These are phyloP conservation scores for Tilletia setariae DNA, from an alignment of 1,284 basidiomycete species.

Conservation along the genomic window DNA sequence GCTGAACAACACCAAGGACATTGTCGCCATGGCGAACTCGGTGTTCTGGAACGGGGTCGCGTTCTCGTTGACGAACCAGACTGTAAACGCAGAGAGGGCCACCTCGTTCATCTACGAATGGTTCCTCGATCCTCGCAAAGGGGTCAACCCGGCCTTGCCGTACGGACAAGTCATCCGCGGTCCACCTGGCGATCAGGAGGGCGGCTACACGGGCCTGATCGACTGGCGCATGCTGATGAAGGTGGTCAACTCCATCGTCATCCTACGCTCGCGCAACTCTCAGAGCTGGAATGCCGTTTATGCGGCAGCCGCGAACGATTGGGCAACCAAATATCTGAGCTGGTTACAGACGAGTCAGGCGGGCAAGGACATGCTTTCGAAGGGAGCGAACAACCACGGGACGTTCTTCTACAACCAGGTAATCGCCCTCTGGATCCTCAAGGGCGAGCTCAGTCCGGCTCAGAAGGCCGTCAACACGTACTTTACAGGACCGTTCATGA, in stretches of 20 bases:
- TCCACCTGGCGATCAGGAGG: constrained; percentile 60
- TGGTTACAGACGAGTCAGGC: constrained; percentile 64
- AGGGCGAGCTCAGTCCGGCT: constrained; percentile 59
- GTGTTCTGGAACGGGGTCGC: constrained; percentile 66
- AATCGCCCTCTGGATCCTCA: constrained; percentile 60
- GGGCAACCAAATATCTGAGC: constrained; percentile 61
- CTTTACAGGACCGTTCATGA: constrained; percentile 59
- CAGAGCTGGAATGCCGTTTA: constrained; percentile 63
- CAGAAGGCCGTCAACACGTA: constrained; percentile 56
- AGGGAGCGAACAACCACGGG: constrained; percentile 65
- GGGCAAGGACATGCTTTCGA: constrained; percentile 59
- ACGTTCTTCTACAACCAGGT: constrained; percentile 59
- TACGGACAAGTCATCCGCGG: constrained; percentile 68
- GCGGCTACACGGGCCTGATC: constrained; percentile 62
- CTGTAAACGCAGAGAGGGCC: constrained; percentile 31
- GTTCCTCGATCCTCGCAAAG: constrained; percentile 64
- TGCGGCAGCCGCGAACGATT: constrained; percentile 60
- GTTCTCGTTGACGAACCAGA: constrained; percentile 59
- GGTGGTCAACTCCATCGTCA: constrained; percentile 63
- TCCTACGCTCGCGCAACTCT: constrained; percentile 61
- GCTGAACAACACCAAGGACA: constrained; percentile 62
- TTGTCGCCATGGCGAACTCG: constrained; percentile 63
- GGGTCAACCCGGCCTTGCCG: constrained; percentile 68
- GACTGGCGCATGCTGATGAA: constrained; percentile 66
- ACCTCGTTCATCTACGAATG: constrained; percentile 60